A percentile compares a stretch with the other conserved stretches of the same genome.
Evolutionary conservation across 768 basidiomycete species (phyloP).

Genomic region (Boletus vinaceobasis): DNA sequence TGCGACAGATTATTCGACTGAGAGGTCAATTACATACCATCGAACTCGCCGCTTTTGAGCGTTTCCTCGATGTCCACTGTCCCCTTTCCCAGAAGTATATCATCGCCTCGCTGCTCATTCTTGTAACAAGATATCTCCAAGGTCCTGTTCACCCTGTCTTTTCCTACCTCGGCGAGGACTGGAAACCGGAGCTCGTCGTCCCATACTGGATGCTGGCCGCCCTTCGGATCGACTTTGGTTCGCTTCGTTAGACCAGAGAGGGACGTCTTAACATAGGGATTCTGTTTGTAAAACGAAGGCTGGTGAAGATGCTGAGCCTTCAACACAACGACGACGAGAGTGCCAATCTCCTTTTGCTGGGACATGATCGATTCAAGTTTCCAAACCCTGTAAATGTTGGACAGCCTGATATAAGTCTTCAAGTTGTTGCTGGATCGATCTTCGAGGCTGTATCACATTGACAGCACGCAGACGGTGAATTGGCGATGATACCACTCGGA

Average conservation of each 20-base stretch:
- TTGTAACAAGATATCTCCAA: constrained; percentile 78
- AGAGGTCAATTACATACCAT: constrained; percentile 57
- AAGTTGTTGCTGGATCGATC: neutral
- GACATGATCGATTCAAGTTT: constrained; percentile 17
- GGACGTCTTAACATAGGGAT: constrained; percentile 71
- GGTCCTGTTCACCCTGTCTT: constrained; percentile 43
- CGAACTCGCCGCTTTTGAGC: constrained; percentile 83
- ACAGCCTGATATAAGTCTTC: neutral
- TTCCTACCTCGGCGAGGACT: constrained; percentile 57
- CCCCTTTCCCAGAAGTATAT: constrained; percentile 71
- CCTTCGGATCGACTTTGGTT: constrained; percentile 74
- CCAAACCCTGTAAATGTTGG: neutral
- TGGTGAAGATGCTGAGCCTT: constrained; percentile 85
- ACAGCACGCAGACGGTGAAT: neutral
- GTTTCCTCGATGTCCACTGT: constrained; percentile 75
- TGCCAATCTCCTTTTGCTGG: constrained; percentile 59
- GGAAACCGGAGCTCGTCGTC: constrained; percentile 84
- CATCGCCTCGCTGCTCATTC: constrained; percentile 69
- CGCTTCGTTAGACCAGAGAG: constrained; percentile 61
- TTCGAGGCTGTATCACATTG: neutral
- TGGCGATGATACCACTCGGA: neutral
- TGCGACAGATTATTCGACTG: neutral
- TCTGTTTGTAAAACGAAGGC: constrained; percentile 86
- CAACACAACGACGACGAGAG: constrained; percentile 79
- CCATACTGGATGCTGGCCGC: constrained; percentile 93